Evolutionary conservation across 441 rosid species (phyloP), one percentile per base, ranked within the genome.

Genomic region (Biscutella auriculata): DNA sequence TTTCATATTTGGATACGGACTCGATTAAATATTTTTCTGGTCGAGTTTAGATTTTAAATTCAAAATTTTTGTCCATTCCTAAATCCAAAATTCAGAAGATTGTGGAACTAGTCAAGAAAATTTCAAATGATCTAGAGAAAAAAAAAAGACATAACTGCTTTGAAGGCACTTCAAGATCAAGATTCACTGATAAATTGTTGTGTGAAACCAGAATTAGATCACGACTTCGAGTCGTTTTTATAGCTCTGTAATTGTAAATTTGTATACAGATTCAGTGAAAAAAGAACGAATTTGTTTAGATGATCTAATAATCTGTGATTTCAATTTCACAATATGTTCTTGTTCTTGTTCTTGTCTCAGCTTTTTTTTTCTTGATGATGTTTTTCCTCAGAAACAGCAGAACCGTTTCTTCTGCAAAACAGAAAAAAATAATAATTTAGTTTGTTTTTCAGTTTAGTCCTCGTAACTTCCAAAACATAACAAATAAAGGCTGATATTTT

Each of bases 31-130:
- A n/a, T n/a, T n/a, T n/a, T n/a, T n/a, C n/a, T n/a, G n/a, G n/a
- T n/a, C n/a, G n/a, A n/a, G n/a, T n/a, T n/a, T n/a, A n/a, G n/a
- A n/a, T n/a, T n/a, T n/a, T n/a, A n/a, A n/a, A n/a, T n/a, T n/a
- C n/a, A n/a, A n/a, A n/a, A n/a, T n/a, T n/a, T n/a, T n/a, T n/a
- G n/a, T n/a, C n/a, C n/a, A n/a, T n/a, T n/a, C n/a, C n/a, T n/a
- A n/a, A n/a, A n/a, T 79, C 99, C 97, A 26, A 93, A 96, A 28
- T 85, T 74, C 26, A 74, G 82, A 53, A 80, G 96, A 9, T 85
- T 27, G 80, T 75, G 23, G 32, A 51, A 28, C 80, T 89, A 9
- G 84, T 87, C 37, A 69, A 79, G 65, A 79, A 37, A 26, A 58
- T 93, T 11, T 77, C 79, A 4, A 84, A 85, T 61, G 76, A 84